Evolutionary conservation across 1,284 basidiomycete genomes (phyloP), one percentile per base, ranked within the genome.

Genomic region (Marasmius tenuissimus): DNA sequence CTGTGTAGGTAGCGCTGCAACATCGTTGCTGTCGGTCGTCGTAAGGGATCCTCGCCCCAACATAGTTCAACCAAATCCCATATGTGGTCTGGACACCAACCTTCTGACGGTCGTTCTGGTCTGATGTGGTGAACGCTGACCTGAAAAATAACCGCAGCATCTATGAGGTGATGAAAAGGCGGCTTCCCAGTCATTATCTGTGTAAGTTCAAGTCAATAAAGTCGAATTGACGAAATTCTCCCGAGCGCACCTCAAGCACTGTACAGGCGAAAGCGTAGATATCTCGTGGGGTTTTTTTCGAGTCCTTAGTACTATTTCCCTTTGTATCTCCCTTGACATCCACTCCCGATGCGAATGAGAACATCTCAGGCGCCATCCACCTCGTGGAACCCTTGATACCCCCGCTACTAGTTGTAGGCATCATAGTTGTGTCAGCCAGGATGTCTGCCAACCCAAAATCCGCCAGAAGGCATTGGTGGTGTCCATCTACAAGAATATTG

Each of bases 191-290:
- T 57, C 9, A 61, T 45, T 1, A 61, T 57, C 60, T 61, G 34
- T 12, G 18, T 34, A 14, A 18, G 6, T 2, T 10, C 14, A 18
- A 38, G 45, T 50, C 5, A 45, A 0, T 47, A 34, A 12, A 42
- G 6, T 42, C 40, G 40, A 6, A 6, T 3, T 12, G 40, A 12
- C 12, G 6, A 42, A 42, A 42, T 42, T 42, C 27, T 27, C 27
- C 27, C n/a, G n/a, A n/a, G n/a, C 40, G 40, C 6, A 63, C 62
- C 62, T 63, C 62, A n/a, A 57, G 34, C 14, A 63, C 54, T 2
- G 62, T 63, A 47, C 62, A 63, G 3, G 34, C 62, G 22, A 63
- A 54, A 11, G 62, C 58, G 42, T 58, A 63, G 33, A 63, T 56
- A 56, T 63, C 62, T 47, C 58, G 33, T 4, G 49, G 38, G 4